These are phyloP conservation scores for Cucurbita moschata DNA, from an alignment of 306 rosid species.

Conservation along the genomic window DNA sequence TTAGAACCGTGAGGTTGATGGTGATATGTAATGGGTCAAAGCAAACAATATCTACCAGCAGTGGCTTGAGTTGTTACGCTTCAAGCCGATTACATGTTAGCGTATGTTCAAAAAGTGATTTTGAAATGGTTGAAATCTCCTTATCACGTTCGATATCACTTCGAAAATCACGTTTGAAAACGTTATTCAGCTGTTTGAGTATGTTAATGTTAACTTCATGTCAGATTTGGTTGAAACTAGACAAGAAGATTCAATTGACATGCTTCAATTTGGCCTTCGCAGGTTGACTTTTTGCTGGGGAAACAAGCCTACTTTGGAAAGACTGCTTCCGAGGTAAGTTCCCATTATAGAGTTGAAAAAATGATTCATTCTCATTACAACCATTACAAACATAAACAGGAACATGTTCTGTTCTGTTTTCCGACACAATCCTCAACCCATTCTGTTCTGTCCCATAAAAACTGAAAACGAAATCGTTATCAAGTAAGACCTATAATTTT, in stretches of 20 bases:
- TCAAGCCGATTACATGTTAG: too few relatives aligned
- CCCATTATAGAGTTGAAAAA: background rate
- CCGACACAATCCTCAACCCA: too few relatives aligned
- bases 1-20: too few relatives aligned
- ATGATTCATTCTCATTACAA: background rate
- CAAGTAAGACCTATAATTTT: background rate
- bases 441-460: too few relatives aligned
- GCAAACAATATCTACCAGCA: too few relatives aligned
- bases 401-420: background rate
- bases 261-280: conserved; percentile 6
- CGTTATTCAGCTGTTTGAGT: background rate
- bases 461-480: background rate
- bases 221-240: background rate
- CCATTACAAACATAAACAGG: background rate
- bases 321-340: conserved; percentile 79
- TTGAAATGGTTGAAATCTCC: too few relatives aligned
- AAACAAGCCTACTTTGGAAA: conserved; percentile 78
- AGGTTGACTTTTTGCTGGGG: conserved; percentile 90
- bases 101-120: background rate
- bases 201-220: background rate
- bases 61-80: too few relatives aligned
- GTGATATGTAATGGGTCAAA: too few relatives aligned
- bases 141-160: too few relatives aligned
- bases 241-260: background rate
- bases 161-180: background rate